Percentiles rank a stretch among this genome's conserved stretches.
Conservation (phyloP, 2,329 filamentous ascomycete species). For the Daldinia sp. region DNA sequence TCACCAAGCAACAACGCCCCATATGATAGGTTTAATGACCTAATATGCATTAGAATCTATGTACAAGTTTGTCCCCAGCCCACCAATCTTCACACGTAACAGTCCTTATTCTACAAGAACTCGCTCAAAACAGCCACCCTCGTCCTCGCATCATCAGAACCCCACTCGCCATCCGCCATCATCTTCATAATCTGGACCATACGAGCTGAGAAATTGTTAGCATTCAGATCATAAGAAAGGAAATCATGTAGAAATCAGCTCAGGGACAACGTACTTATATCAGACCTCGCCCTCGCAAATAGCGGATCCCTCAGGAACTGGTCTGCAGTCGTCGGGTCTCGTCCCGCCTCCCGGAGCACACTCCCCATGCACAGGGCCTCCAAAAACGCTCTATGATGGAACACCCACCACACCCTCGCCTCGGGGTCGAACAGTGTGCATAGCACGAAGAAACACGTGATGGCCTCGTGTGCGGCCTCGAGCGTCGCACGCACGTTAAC, state of each 20-base stretch:
- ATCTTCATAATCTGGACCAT: constrained; percentile 74
- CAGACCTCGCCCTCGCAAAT: constrained; percentile 69
- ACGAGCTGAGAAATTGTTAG: constrained; percentile 56
- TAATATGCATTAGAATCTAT: constrained; percentile 26
- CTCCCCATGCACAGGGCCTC: constrained; percentile 78
- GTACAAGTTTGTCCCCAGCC: constrained; percentile 20
- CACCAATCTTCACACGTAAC: constrained; percentile 6
- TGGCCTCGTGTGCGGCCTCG: constrained; percentile 80
- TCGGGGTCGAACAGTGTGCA: constrained; percentile 76
- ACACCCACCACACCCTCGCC: constrained; percentile 86
- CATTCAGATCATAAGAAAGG: not conserved
- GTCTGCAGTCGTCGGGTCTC: constrained; percentile 61
- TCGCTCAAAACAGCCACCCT: constrained; percentile 70
- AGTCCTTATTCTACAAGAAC: constrained; percentile 55
- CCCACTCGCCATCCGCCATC: constrained; percentile 67
- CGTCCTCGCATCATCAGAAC: constrained; percentile 70
- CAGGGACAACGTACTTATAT: constrained; percentile 66
- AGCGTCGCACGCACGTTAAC: constrained; percentile 76
- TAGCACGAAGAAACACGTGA: constrained; percentile 79
- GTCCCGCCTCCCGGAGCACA: constrained; percentile 65
- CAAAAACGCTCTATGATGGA: constrained; percentile 83
- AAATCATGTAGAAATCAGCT: not conserved
- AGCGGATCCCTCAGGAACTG: constrained; percentile 65
- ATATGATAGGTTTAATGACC: not conserved
- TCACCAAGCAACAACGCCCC: no score